Evolutionary conservation across 129 eudicot genomes (phyloP).

Genomic region (Helianthus annuus): HanXRQr2.0-SUNRISE NC_035435.2:171867476-171867975

Average conservation of each 20-base stretch:
- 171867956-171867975: too few species aligned
- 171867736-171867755: not conserved
- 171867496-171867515: too few species aligned
- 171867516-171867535: too few species aligned
- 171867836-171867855: not conserved
- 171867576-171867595: too few species aligned
- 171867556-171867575: too few species aligned
- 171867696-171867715: conserved; percentile 8
- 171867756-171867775: not conserved
- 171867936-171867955: too few species aligned
- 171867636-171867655: conserved; percentile 1
- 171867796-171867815: not conserved
- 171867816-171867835: not conserved
- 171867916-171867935: too few species aligned
- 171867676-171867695: not conserved
- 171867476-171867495: too few species aligned
- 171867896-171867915: not conserved
- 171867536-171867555: too few species aligned
- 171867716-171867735: conserved; percentile 1
- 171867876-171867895: not conserved
- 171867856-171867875: not conserved
- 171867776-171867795: not conserved
- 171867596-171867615: not conserved
- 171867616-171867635: not conserved
- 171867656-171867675: conserved; percentile 1